Conservation (phyloP, 768 basidiomycete species). For the Gyrodon lividus region DNA sequence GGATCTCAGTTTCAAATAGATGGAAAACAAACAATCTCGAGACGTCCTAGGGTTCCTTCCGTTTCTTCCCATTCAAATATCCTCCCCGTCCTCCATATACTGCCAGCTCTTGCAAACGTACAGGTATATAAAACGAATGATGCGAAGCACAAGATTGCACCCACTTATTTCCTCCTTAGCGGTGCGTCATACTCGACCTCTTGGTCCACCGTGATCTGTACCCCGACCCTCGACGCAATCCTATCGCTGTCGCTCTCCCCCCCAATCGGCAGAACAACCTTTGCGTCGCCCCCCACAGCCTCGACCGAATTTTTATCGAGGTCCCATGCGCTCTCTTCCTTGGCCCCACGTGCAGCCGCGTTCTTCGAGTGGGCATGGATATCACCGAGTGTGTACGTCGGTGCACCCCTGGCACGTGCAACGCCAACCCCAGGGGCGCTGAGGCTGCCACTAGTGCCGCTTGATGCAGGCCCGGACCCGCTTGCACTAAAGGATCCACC, state of each 20-base stretch:
- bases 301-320: slow-evolving; percentile 42
- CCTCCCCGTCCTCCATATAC: no score
- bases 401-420: slow-evolving; percentile 26
- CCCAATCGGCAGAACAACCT: slow-evolving; percentile 36
- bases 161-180: slow-evolving; percentile 15
- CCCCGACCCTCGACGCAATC: slow-evolving; percentile 36
- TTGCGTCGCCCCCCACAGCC: slow-evolving; percentile 34
- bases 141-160: not conserved
- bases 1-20: no score
- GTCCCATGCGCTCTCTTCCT: slow-evolving; percentile 41
- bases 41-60: no score
- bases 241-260: slow-evolving; percentile 26
- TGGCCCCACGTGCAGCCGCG: slow-evolving; percentile 35
- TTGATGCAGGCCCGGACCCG: slow-evolving; percentile 39
- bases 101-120: no score
- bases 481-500: slow-evolving; percentile 72
- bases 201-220: slow-evolving; percentile 58
- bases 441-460: slow-evolving; percentile 49
- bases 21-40: no score
- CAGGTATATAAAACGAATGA: no score
- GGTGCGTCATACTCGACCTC: slow-evolving; percentile 51
- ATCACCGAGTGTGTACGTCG: slow-evolving; percentile 44
- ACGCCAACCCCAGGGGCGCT: slow-evolving; percentile 19
- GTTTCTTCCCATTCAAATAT: no score
- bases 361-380: slow-evolving; percentile 53